These are phyloP conservation scores for Priceomyces melissophilus DNA, from an alignment of 805 yeast genomes.

Conservation along the genomic window DNA sequence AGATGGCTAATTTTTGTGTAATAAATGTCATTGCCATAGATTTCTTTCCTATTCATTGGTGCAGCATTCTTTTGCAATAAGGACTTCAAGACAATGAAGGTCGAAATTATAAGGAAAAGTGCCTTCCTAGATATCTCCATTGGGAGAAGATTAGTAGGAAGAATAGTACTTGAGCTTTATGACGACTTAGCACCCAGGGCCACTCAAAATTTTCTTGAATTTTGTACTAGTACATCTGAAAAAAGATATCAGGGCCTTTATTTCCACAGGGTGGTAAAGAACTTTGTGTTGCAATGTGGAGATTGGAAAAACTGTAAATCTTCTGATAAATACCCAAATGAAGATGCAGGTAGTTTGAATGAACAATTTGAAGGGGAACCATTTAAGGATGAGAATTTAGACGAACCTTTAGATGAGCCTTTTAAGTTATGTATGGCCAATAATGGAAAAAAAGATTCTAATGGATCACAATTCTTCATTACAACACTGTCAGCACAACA, in stretches of 20 bases:
- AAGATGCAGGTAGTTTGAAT: conserved; percentile 35
- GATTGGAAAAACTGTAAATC: conserved; percentile 43
- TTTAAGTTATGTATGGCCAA: conserved; percentile 66
- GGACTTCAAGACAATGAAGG: conserved; percentile 21
- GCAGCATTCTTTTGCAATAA: not conserved
- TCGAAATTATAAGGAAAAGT: conserved; percentile 24
- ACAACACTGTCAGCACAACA: conserved; percentile 70
- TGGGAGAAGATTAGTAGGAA: conserved; percentile 42
- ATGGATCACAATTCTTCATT: conserved; percentile 69
- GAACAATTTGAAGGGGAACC: conserved; percentile 18
- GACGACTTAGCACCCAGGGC: conserved; percentile 55
- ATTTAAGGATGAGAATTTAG: conserved; percentile 58
- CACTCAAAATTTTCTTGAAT: conserved; percentile 44
- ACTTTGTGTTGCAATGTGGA: conserved; percentile 71
- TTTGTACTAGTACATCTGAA: conserved; percentile 30
- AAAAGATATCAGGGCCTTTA: conserved; percentile 40
- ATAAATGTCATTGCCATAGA: not conserved
- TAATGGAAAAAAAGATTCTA: conserved; percentile 44
- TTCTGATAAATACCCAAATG: conserved; percentile 18
- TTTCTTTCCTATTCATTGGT: not conserved
- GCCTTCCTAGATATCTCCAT: conserved; percentile 54
- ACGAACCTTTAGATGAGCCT: conserved; percentile 40
- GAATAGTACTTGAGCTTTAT: conserved; percentile 58
- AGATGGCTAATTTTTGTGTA: not conserved
- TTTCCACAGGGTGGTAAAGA: conserved; percentile 64